Base-by-base conservation (phyloP, 2,329 filamentous ascomycete species). In the Fusarium sp. region DNA sequence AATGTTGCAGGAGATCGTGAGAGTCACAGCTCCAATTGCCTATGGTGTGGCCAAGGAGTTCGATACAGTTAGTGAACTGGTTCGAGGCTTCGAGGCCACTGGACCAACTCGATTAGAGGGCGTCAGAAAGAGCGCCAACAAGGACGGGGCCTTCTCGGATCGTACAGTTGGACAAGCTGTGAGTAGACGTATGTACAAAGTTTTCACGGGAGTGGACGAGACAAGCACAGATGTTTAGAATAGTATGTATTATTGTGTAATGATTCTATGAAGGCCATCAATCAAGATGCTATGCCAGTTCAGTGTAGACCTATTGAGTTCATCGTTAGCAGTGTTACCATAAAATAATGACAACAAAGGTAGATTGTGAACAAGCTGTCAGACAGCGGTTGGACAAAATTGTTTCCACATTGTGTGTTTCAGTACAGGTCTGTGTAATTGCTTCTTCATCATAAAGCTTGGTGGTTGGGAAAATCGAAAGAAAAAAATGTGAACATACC, bases 381-480 rank as follows among this genome's bases (percentile, higher is more conserved):
- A 92, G 90, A 92, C 88, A 93, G 90, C 90, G 91, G 89, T 93
- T 93, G 90, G 88, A 89, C 88, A 87, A 89, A 88, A 81, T 81
- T 82, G 77, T 83, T 85, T 91, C 90, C 85, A 91, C 89, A 92
- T 84, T 69, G 36, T 73, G 74, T 74, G 44, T 76, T 91, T 93
- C 89, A 85, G 91, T 90, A 91, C 90, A 93, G 91, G 90, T 93
- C 90, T 93, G 90, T 93, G 90, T 90, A 86, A 81, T 83, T 85
- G 81, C 75, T 81, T 78, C 85, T 82, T 93, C 89, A 91, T 92
- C 91, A 92, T 88, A 60, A 67, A 63, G 73, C 72, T 73, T 74
- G 67, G 63, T 32, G 53, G 56, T 61, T 40, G 45, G 21, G 20
- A 17, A 30, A 52, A 30, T 20, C 1, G 43, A 44, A 66, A 64